Evolutionary conservation across 192 early-diverging fungal genomes (phyloP), one percentile per base, ranked within the genome.

Genomic region (Entomortierella lignicola): DNA sequence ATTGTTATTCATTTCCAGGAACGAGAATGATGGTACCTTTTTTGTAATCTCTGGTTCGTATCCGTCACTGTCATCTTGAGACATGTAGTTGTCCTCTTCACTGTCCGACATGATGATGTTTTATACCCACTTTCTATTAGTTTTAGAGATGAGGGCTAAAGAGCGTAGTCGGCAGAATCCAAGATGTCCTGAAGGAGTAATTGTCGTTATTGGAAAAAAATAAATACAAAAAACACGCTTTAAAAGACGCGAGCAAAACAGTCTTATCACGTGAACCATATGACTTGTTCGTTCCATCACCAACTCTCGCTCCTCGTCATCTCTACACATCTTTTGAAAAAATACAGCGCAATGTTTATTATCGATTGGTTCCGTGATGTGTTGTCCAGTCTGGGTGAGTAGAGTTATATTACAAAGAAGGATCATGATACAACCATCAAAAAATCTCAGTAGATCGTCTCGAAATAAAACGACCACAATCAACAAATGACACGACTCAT

Each of bases 291-390:
- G 26, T 17, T 42, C 27, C 39, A 42, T 52, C 29, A n/a, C 26
- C 41, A 29, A 18, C 15, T 42, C 51, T n/a, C n/a, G n/a, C n/a
- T n/a, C 27, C 10, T 11, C 8, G 18, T 32, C 27, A 43, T 26
- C 21, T 52, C 30, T 25, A 53, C 32, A n/a, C 31, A 20, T 29
- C 21, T 20, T 29, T 37, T 6, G n/a, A n/a, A 11, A 34, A 7
- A 20, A 8, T 32, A 29, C 31, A 32, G 7, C 73, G 84, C 55
- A 61, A 98, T 98, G 96, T 98, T 98, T 85, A 86, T 99, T 71
- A 87, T 98, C 77, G 94, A 95, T 85, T 99, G 98, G 98, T 97
- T 99, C 87, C 96, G 90, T 86, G 94, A 96, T 83, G 93, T 98
- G 52, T 86, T 99, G 69, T 86, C 91, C 71, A 89, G 87, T 67